A percentile compares a stretch with the other conserved stretches of the same genome.
These are phyloP conservation scores for Penicillium italicum DNA, from an alignment of 2,329 filamentous ascomycete species.

Conservation along the genomic window DNA sequence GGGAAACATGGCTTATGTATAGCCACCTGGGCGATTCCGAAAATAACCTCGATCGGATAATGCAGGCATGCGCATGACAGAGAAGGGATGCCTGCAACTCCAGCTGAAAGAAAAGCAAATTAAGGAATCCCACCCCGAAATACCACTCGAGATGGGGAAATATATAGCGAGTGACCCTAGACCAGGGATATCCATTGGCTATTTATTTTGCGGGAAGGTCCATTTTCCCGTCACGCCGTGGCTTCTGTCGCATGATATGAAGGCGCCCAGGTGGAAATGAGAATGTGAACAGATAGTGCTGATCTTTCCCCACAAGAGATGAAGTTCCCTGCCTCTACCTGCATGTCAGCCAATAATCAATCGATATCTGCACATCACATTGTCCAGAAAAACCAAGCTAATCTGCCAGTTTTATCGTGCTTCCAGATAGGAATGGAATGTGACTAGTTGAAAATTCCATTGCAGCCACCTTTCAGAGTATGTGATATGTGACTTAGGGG, in stretches of 20 bases:
- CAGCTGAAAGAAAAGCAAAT: background rate
- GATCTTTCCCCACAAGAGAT: constrained; percentile 18
- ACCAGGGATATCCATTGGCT: constrained; percentile 6
- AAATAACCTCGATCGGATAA: constrained; percentile 1
- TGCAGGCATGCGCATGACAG: constrained; percentile 14
- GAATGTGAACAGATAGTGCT: constrained; percentile 13
- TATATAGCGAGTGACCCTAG: constrained; percentile 14
- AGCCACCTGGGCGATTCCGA: background rate
- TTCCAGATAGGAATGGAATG: constrained; percentile 18
- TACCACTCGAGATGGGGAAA: constrained; percentile 21
- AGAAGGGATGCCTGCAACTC: constrained; percentile 3
- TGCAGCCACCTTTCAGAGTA: constrained; percentile 15
- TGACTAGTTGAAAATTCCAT: constrained; percentile 21
- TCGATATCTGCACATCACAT: constrained; percentile 4
- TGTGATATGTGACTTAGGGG: constrained; percentile 22
- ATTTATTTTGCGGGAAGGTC: constrained; percentile 1
- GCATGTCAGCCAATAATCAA: constrained; percentile 8
- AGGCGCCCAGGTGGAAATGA: constrained; percentile 5
- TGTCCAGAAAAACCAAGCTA: constrained; percentile 3
- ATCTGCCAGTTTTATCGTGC: constrained; percentile 5
- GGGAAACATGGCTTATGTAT: constrained; percentile 14
- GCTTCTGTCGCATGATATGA: constrained; percentile 20
- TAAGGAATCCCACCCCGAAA: constrained; percentile 16
- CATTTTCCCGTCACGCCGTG: constrained; percentile 12
- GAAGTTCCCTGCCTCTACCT: constrained; percentile 11